A percentile compares a stretch with the other conserved stretches of the same genome.
Conservation (phyloP, 2,329 filamentous ascomycete species). For the Aspergillus persii region DNA sequence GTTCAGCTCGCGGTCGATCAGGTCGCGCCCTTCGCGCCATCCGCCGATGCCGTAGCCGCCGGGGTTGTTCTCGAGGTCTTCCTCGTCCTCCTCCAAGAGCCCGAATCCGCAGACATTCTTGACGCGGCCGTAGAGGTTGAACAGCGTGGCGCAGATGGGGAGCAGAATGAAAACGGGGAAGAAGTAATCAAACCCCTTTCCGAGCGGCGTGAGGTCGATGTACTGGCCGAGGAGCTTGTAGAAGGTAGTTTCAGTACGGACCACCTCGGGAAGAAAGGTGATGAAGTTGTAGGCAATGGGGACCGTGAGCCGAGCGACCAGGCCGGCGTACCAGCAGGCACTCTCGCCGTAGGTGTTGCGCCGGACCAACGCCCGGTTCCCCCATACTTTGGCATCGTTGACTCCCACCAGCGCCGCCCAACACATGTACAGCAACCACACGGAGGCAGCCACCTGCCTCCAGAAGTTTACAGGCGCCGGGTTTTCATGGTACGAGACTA, state of each 20-base stretch:
- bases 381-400: slow-evolving; percentile 95
- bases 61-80: slow-evolving; percentile 60
- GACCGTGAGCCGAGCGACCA: slow-evolving; percentile 88
- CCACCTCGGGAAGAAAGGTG: slow-evolving; percentile 72
- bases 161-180: slow-evolving; percentile 87
- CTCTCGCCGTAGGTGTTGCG: slow-evolving; percentile 90
- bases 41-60: slow-evolving; percentile 71
- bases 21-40: slow-evolving; percentile 86
- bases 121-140: slow-evolving; percentile 83
- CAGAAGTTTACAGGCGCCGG: slow-evolving; percentile 78
- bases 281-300: slow-evolving; percentile 95
- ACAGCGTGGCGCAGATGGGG: slow-evolving; percentile 79
- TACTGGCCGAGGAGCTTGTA: slow-evolving; percentile 80
- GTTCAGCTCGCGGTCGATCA: slow-evolving; percentile 83
- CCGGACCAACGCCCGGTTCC: slow-evolving; percentile 82
- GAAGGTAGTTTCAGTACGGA: slow-evolving; percentile 78
- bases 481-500: slow-evolving; percentile 67
- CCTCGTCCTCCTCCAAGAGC: slow-evolving; percentile 71
- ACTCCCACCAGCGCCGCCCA: slow-evolving; percentile 82
- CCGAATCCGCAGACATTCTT: slow-evolving; percentile 77
- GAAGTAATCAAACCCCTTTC: slow-evolving; percentile 78
- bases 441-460: slow-evolving; percentile 77
- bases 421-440: slow-evolving; percentile 97
- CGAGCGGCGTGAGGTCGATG: slow-evolving; percentile 79
- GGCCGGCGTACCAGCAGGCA: slow-evolving; percentile 92